A percentile compares a stretch with the other conserved stretches of the same genome.
phyloP scores from a whole-genome alignment of 495 filamentous ascomycete species.

The Alectoria sarmentosa region DNA sequence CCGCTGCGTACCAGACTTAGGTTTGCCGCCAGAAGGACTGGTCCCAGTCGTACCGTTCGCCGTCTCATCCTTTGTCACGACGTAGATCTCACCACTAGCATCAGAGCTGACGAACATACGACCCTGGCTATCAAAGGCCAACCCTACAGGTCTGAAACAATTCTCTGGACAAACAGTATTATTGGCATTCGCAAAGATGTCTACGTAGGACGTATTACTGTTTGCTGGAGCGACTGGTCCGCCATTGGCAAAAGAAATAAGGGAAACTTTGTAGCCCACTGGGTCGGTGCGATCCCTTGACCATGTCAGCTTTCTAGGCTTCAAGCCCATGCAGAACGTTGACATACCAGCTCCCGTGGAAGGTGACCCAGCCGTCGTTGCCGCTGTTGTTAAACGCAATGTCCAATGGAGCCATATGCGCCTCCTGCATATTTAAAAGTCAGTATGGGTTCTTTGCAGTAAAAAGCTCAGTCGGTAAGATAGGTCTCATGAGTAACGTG shows the following conservation, averaged over 20 bases:
- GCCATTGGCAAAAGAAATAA: slow-evolving; percentile 37
- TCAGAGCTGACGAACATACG: slow-evolving; percentile 52
- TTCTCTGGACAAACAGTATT: slow-evolving; percentile 35
- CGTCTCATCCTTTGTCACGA: slow-evolving; percentile 32
- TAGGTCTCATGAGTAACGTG: too few species aligned
- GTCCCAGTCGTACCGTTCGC: slow-evolving; percentile 12
- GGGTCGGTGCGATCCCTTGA: slow-evolving; percentile 42
- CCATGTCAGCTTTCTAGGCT: slow-evolving; percentile 4
- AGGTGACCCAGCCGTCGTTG: slow-evolving; percentile 40
- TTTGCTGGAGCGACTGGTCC: slow-evolving; percentile 37
- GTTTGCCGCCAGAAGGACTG: slow-evolving; percentile 5
- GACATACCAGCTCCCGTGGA: slow-evolving; percentile 48
- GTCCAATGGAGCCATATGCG: slow-evolving; percentile 56
- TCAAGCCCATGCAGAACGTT: background rate
- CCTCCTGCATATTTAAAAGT: too few species aligned
- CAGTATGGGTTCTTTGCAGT: too few species aligned
- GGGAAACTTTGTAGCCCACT: slow-evolving; percentile 49
- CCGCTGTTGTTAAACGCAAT: slow-evolving; percentile 46
- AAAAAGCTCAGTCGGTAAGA: too few species aligned
- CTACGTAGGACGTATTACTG: slow-evolving; percentile 37
- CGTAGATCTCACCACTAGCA: slow-evolving; percentile 51
- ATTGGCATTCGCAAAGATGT: slow-evolving; percentile 47
- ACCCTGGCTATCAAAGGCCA: slow-evolving; percentile 42
- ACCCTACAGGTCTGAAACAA: slow-evolving; percentile 52
- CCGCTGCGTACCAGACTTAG: slow-evolving; percentile 6